Evolutionary conservation across 2,329 filamentous ascomycete species (phyloP), one percentile per base, ranked within the genome.

Genomic region (Diaporthe destruens): DNA sequence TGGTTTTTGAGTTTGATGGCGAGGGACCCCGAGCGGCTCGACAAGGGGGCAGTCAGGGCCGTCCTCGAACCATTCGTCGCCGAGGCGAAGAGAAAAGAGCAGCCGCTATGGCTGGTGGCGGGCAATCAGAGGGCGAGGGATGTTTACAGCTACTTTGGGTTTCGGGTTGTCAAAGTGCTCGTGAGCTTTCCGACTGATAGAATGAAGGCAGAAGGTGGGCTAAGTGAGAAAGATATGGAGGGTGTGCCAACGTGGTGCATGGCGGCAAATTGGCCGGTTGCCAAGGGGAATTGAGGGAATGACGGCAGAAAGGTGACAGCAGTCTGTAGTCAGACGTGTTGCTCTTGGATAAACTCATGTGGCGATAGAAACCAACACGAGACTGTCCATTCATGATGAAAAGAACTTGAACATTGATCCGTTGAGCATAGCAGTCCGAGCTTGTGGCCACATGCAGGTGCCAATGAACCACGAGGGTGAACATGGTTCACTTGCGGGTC

Each of bases 71-170:
- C 54, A 2, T 51, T 57, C 20, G 42, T 69, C 7, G 67, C 54
- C 9, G 36, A 25, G 54, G 67, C 67, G 20, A 42, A 54, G n/a
- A 36, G 39, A 0, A 55, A 69, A 23, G 54, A 32, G 20, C 20
- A 25, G n/a, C 67, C 67, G 3, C 14, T 69, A 4, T 69, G 67
- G 67, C 29, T 69, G 42, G 67, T 69, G 3, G 67, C 67, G 12
- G 67, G 39, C 7, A 69, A 69, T 32, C 29, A 51, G 44, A 56
- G 67, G 54, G 67, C 67, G 18, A 57, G 44, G 6, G 32, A 69
- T 32, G 67, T 69, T 23, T 69, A 69, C 39, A 54, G 29, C 4
- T 69, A 69, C 39, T 69, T 69, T 36, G 67, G 67, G 6, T 69
- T 69, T 6, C 18, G 67, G 9, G 67, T 69, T 18, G 67, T 69